Evolutionary conservation across 1,139 yeast species (phyloP), one percentile per base, ranked within the genome.

Genomic region (Pichia inconspicua): DNA sequence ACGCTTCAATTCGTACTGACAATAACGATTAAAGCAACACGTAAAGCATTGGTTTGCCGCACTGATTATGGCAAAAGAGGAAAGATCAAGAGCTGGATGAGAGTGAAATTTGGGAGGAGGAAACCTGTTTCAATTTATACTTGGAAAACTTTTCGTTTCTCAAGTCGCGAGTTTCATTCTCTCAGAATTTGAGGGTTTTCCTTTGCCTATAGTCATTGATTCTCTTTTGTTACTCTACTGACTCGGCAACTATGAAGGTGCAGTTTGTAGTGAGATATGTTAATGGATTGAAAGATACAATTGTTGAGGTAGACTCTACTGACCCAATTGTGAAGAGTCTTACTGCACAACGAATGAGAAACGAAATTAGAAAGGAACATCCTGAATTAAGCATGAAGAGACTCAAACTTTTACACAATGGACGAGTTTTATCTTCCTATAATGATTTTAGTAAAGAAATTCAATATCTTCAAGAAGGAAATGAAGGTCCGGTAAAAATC

Each of bases 31-130:
- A 65, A 74, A 74, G 81, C 82, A 78, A 78, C 83, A 78, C 83
- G 82, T 63, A 47, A 41, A 74, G 82, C 76, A 77, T 77, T 74
- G 83, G 83, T 73, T 76, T 78, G 74, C 83, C 83, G 84, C 83
- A 78, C 81, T 57, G 52, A 48, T 52, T 45, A 48, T 40, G 42
- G 37, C 25, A 39, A 44, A 44, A 30, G 46, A 43, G 46, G 17
- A 27, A 22, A 19, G 40, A 2, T 19, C n/a, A 19, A 37, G 40
- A 19, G 27, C 2, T 10, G 15, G 7, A 8, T n/a, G 9, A 3
- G 11, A 2, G 14, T 5, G 12, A 35, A 12, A 17, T 3, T 17
- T 17, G 12, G 36, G 22, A n/a, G 22, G 8, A 12, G 37, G 12
- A 22, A 8, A 9, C 11, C 14, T 10, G 5, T 6, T 15, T 22